phyloP scores from a whole-genome alignment of 805 yeast species.

The Blastobotrys mokoenaii region DNA sequence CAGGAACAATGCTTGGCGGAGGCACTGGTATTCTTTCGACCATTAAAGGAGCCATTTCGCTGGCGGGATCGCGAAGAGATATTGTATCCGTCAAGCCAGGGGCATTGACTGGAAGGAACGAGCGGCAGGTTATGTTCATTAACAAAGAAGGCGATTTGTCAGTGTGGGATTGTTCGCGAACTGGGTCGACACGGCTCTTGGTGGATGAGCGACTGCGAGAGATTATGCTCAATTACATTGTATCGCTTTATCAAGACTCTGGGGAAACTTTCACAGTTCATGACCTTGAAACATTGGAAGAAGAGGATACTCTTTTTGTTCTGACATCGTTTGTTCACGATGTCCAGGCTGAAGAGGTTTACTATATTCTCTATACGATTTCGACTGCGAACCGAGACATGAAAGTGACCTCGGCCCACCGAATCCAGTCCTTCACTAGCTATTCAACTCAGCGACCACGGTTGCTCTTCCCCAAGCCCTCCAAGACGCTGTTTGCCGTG shows the following conservation, averaged over 20 bases:
- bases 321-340: slow-evolving; percentile 38
- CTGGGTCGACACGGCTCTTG: slow-evolving; percentile 34
- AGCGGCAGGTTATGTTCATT: slow-evolving; percentile 33
- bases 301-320: slow-evolving; percentile 38
- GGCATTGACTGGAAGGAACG: slow-evolving; percentile 42
- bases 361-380: slow-evolving; percentile 46
- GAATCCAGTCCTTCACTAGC: slow-evolving; percentile 43
- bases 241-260: slow-evolving; percentile 45
- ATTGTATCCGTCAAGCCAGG: slow-evolving; percentile 55
- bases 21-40: slow-evolving; percentile 23
- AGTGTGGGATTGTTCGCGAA: slow-evolving; percentile 41
- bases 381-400: slow-evolving; percentile 39
- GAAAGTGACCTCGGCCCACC: slow-evolving; percentile 54
- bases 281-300: slow-evolving; percentile 48
- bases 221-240: slow-evolving; percentile 34
- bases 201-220: slow-evolving; percentile 32
- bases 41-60: slow-evolving; percentile 19
- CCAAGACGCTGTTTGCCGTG: slow-evolving; percentile 51
- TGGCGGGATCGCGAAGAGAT: slow-evolving; percentile 28
- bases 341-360: slow-evolving; percentile 26
- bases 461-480: slow-evolving; percentile 50
- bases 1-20: slow-evolving; percentile 21
- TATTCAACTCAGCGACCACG: slow-evolving; percentile 34
- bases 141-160: slow-evolving; percentile 40
- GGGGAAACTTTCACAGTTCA: slow-evolving; percentile 43